These are phyloP conservation scores for Macroventuria anomochaeta DNA, from an alignment of 2,329 filamentous ascomycete genomes.

Conservation along the genomic window DNA sequence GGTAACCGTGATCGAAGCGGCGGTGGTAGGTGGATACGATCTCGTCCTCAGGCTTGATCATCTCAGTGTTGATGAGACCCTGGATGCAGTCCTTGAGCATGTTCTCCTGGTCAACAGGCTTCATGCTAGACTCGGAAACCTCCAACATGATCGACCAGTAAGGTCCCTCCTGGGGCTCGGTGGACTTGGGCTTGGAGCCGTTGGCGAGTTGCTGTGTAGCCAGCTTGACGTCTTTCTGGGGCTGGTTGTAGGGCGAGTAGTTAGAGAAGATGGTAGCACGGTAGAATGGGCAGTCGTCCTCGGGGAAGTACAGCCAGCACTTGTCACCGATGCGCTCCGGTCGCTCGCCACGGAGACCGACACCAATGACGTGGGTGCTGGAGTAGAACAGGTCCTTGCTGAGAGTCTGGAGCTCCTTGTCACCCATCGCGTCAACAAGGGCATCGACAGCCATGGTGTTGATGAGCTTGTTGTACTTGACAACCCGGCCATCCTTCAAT, in stretches of 20 bases:
- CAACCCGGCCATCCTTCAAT: conserved; percentile 81
- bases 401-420: conserved; percentile 80
- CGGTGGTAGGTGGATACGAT: conserved; percentile 99
- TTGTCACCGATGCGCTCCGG: conserved; percentile 98
- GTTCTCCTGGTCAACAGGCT: conserved; percentile 87
- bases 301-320: conserved; percentile 99
- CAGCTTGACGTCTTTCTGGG: conserved; percentile 79
- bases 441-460: conserved; percentile 96
- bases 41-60: conserved; percentile 89
- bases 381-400: conserved; percentile 96
- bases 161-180: conserved; percentile 80
- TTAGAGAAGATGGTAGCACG: conserved; percentile 99
- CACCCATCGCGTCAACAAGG: conserved; percentile 84
- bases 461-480: conserved; percentile 91
- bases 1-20: conserved; percentile 97
- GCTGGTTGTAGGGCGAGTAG: conserved; percentile 99
- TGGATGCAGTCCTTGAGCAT: conserved; percentile 91
- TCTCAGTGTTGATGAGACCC: conserved; percentile 96
- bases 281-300: conserved; percentile 99
- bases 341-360: conserved; percentile 88
- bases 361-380: conserved; percentile 94
- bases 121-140: conserved; percentile 93
- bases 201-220: conserved; percentile 85
- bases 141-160: conserved; percentile 99
- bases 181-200: conserved; percentile 78